Evolutionary conservation across 495 filamentous ascomycete species (phyloP).

Genomic region (Podospora anserina): DNA sequence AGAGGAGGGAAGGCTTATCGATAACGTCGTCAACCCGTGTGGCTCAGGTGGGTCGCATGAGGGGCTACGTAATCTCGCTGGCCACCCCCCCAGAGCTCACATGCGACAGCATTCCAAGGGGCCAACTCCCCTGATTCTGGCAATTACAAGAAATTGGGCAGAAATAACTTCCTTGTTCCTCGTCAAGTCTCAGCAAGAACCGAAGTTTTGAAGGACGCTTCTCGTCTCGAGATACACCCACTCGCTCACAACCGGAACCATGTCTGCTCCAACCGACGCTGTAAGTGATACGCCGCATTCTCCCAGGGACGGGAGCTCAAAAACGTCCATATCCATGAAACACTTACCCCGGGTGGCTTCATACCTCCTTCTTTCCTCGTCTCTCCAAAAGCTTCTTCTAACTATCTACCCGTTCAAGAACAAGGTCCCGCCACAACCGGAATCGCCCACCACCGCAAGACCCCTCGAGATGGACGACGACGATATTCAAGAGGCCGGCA

Average conservation of each 20-base stretch:
- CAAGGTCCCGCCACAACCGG: slow-evolving; percentile 48
- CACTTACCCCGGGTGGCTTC: slow-evolving; percentile 9
- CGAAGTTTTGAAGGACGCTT: neutral
- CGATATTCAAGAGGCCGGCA: slow-evolving; percentile 60
- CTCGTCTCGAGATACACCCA: neutral
- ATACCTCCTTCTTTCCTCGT: slow-evolving; percentile 13
- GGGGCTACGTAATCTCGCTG: slow-evolving; percentile 30
- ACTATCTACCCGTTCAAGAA: slow-evolving; percentile 21
- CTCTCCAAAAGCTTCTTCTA: neutral
- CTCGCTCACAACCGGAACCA: slow-evolving; percentile 16
- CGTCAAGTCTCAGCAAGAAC: neutral
- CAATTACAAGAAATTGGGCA: slow-evolving; percentile 8
- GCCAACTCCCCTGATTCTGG: slow-evolving; percentile 9
- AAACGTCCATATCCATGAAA: neutral
- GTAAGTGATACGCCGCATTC: slow-evolving; percentile 32
- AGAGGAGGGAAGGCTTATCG: slow-evolving; percentile 16
- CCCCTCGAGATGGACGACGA: slow-evolving; percentile 88
- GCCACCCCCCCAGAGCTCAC: slow-evolving; percentile 13
- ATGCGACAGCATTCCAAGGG: slow-evolving; percentile 22
- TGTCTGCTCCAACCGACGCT: slow-evolving; percentile 42
- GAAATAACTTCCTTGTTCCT: neutral
- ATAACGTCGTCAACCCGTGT: slow-evolving; percentile 16
- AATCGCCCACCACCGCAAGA: slow-evolving; percentile 81
- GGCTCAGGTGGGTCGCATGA: slow-evolving; percentile 21
- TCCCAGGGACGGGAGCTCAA: slow-evolving; percentile 8